Base-by-base conservation (phyloP, 306 rosid species). In the Lotus japonicus region DNA sequence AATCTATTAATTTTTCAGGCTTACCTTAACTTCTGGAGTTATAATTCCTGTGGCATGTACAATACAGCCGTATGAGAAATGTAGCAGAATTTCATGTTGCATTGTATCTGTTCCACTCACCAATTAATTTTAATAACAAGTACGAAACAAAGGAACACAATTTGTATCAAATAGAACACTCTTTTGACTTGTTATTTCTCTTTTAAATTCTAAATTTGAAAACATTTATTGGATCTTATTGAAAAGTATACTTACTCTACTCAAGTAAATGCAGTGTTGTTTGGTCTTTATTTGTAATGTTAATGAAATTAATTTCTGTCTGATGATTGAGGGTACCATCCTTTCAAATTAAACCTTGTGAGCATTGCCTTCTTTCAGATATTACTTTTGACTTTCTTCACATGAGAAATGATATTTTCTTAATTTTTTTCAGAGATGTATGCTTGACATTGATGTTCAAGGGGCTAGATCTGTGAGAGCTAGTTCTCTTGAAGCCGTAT, bases 391-490 rank as follows among this genome's bases (percentile, higher is more conserved):
- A 49, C 6, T 21, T 16, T 75, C 14, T 46, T 41, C 72, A 41
- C 60, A 43, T 75, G 56, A 42, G 38, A 62, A 68, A 35, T 71
- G 41, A 68, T 23, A 44, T 23, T 21, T 21, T 50, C 33, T 52
- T 3, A 73, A 33, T 71, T 79, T 9, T 41, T 48, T 84, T 73
- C 73, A 92, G 98, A 84, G 82, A 78, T 92, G 98, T 70, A 89
- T 92, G 75, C 95, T 92, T 12, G 98, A 92, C 79, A 92, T 92
- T 53, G 97, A 92, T 71, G 97, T 92, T 64, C 98, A 92, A 88
- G 98, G 98, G 38, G 98, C 95, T 44, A 83, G 81, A 82, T 89
- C 86, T 0, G 95, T 92, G 81, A 82, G 64, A 82, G 83, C 87
- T 73, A 86, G 86, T 75, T 83, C 88, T 38, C 80, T 92, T 45